Conservation (phyloP, 164 flowering plant species). For the Echeveria elegans region DNA sequence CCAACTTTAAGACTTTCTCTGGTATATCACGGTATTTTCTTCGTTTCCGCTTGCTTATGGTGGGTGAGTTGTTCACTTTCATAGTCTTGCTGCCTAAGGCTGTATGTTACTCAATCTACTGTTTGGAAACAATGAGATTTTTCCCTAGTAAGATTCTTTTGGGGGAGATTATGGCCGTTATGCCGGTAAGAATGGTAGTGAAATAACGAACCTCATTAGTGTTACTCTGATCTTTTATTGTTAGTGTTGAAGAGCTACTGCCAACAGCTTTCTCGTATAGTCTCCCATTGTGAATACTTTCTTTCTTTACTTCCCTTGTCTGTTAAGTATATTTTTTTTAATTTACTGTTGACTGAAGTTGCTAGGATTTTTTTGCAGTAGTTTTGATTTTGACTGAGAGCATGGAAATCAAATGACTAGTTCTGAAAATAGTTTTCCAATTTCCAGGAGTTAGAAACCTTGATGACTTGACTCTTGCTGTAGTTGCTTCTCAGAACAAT, state of each 20-base stretch:
- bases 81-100: too few relatives aligned
- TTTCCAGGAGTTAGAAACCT: neutral
- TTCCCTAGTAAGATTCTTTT: too few relatives aligned
- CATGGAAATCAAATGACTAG: neutral
- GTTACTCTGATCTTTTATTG: neutral
- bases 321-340: neutral
- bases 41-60: neutral
- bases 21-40: too few relatives aligned
- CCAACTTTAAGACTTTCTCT: too few relatives aligned
- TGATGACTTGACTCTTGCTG: neutral
- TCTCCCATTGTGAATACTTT: too few relatives aligned
- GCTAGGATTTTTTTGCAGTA: neutral
- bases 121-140: neutral
- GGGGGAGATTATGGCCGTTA: neutral
- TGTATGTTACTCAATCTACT: too few relatives aligned
- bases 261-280: neutral
- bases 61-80: neutral
- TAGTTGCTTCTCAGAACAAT: too few relatives aligned
- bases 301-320: neutral
- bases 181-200: neutral
- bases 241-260: neutral
- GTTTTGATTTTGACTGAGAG: too few relatives aligned
- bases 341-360: neutral
- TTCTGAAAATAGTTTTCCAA: neutral
- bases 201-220: too few relatives aligned